Evolutionary conservation across 768 basidiomycete species (phyloP).

Genomic region (Xerocomellus dryophilus): DNA sequence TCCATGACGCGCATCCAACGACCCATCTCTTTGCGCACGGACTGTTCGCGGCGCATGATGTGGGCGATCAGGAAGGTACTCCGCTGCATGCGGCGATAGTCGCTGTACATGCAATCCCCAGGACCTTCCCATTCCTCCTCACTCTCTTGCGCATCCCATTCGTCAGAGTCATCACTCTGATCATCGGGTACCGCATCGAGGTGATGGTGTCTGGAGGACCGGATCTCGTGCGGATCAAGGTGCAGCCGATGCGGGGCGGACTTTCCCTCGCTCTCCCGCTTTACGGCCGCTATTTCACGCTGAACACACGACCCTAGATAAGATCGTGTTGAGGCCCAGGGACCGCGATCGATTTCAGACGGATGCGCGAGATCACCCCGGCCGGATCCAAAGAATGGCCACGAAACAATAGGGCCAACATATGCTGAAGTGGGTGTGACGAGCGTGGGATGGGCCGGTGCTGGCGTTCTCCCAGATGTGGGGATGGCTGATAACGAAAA

Average conservation of each 20-base stretch:
- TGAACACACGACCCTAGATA: constrained; percentile 66
- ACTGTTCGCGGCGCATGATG: constrained; percentile 57
- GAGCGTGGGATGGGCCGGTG: background rate
- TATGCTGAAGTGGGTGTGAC: constrained; percentile 36
- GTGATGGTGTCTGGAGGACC: constrained; percentile 66
- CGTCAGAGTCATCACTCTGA: constrained; percentile 72
- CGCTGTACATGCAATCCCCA: constrained; percentile 75
- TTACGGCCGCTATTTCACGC: constrained; percentile 73
- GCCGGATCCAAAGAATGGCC: constrained; percentile 87
- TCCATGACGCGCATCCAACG: constrained; percentile 72
- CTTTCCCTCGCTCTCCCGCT: constrained; percentile 74
- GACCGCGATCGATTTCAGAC: constrained; percentile 73
- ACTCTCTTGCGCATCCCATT: constrained; percentile 76
- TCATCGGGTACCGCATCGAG: constrained; percentile 67
- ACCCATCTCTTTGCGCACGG: constrained; percentile 65
- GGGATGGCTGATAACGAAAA: constrained; percentile 19
- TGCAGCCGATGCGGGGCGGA: constrained; percentile 74
- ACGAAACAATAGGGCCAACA: constrained; percentile 81
- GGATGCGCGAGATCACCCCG: constrained; percentile 70
- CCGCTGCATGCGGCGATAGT: constrained; percentile 79
- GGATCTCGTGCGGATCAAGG: constrained; percentile 77
- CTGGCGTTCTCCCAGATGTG: constrained; percentile 4
- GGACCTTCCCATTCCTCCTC: constrained; percentile 75
- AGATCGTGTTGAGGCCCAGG: constrained; percentile 57
- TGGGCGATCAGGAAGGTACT: constrained; percentile 77